Conservation (phyloP, 2,329 filamentous ascomycete species). For the Colletotrichum sp. region DNA sequence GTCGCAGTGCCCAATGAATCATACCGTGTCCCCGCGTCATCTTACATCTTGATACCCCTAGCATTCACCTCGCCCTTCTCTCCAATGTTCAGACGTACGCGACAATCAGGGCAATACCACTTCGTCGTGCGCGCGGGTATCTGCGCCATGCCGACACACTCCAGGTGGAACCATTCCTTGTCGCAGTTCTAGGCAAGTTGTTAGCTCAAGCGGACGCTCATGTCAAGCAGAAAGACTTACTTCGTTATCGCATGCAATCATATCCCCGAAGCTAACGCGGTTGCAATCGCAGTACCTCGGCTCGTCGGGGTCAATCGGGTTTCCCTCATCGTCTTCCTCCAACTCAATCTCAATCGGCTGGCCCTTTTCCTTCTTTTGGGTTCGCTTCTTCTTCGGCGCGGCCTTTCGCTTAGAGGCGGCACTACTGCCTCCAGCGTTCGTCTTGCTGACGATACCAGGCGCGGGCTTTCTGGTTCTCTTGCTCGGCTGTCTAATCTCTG, state of each 20-base stretch:
- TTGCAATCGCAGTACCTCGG: conserved; percentile 80
- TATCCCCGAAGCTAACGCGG: conserved; percentile 79
- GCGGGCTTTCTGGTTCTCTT: conserved; percentile 73
- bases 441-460: conserved; percentile 72
- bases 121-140: conserved; percentile 76
- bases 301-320: conserved; percentile 77
- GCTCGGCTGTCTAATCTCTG: conserved; percentile 46
- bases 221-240: conserved; percentile 54
- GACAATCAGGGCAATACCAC: conserved; percentile 85
- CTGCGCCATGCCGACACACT: conserved; percentile 73
- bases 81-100: conserved; percentile 65
- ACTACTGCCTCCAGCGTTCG: conserved; percentile 64
- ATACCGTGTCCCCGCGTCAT: not conserved
- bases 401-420: conserved; percentile 76
- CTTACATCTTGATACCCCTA: conserved; percentile 55
- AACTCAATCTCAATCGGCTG: conserved; percentile 49
- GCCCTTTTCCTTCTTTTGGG: conserved; percentile 53
- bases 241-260: conserved; percentile 85
- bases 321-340: conserved; percentile 71
- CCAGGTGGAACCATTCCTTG: conserved; percentile 85
- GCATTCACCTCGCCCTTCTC: conserved; percentile 68
- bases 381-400: conserved; percentile 68
- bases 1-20: not conserved
- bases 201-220: conserved; percentile 22
- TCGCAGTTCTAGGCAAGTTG: conserved; percentile 64